phyloP scores from a whole-genome alignment of 2,329 filamentous ascomycete genomes.

The Cladosporium cucumerinum region DNA sequence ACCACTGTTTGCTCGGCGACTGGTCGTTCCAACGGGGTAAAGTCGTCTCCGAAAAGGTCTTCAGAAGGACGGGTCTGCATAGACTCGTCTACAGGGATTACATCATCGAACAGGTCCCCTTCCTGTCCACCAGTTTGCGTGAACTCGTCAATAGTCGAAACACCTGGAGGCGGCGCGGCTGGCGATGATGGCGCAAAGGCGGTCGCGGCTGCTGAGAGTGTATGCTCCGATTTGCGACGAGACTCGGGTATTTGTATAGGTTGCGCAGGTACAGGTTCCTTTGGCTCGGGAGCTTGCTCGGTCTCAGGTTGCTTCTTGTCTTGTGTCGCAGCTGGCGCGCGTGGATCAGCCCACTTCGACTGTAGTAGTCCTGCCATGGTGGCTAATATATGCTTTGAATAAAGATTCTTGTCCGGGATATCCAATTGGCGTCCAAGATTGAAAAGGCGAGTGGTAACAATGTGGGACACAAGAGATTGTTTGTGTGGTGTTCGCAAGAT shows the following conservation, averaged over 20 bases:
- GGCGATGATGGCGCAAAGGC: constrained; percentile 15
- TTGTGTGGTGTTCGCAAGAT: background rate
- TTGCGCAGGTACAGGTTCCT: background rate
- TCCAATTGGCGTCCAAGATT: background rate
- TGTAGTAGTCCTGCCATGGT: constrained; percentile 10
- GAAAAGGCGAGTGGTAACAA: background rate
- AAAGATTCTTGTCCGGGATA: background rate
- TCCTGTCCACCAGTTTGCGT: constrained; percentile 34
- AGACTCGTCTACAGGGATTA: constrained; percentile 41
- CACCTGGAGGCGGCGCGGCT: constrained; percentile 21
- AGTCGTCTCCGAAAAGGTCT: constrained; percentile 51
- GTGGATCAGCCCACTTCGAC: constrained; percentile 13
- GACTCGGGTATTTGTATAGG: background rate
- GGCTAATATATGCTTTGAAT: background rate
- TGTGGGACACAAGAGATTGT: background rate
- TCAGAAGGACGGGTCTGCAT: constrained; percentile 50
- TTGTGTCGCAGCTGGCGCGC: background rate
- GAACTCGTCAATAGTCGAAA: constrained; percentile 30
- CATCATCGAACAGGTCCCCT: constrained; percentile 35
- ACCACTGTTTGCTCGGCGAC: constrained; percentile 31
- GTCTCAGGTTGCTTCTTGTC: background rate
- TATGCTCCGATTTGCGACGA: constrained; percentile 5
- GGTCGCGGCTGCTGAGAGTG: constrained; percentile 13
- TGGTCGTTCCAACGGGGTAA: constrained; percentile 45
- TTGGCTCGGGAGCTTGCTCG: background rate